phyloP scores from a whole-genome alignment of 805 yeast genomes.

The Sugiyamaella lignohabitans region DNA sequence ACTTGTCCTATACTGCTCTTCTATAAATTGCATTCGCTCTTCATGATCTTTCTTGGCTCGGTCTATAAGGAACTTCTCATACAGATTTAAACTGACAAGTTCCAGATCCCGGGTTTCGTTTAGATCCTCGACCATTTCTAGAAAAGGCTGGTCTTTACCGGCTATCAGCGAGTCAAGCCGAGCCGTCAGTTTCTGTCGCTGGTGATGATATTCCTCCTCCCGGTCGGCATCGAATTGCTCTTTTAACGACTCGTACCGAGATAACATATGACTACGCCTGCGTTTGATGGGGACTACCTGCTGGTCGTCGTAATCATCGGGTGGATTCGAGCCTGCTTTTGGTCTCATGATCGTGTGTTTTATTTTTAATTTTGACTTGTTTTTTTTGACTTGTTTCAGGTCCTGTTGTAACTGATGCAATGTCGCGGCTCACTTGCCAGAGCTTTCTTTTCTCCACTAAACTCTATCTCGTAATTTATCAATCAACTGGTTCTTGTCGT shows the following conservation, averaged over 20 bases:
- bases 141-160: conserved; percentile 15
- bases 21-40: conserved; percentile 10
- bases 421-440: no score
- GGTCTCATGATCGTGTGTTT: no score
- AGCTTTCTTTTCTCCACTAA: no score
- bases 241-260: conserved; percentile 11
- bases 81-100: conserved; percentile 16
- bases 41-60: conserved; percentile 11
- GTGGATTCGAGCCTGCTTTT: not conserved
- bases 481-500: no score
- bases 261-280: not conserved
- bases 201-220: conserved; percentile 11
- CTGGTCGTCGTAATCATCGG: not conserved
- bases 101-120: conserved; percentile 19
- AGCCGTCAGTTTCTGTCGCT: conserved; percentile 4
- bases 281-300: not conserved
- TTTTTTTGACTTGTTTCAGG: no score
- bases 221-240: conserved; percentile 10
- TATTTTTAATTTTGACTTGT: no score
- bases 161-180: conserved; percentile 10
- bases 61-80: conserved; percentile 11
- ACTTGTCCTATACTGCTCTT: conserved; percentile 6
- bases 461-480: no score
- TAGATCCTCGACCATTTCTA: conserved; percentile 15
- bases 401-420: no score